Percentiles rank a stretch among this genome's conserved stretches.
phyloP scores from a whole-genome alignment of 23 red algal species.

The Pyropia haitanensis region DNA sequence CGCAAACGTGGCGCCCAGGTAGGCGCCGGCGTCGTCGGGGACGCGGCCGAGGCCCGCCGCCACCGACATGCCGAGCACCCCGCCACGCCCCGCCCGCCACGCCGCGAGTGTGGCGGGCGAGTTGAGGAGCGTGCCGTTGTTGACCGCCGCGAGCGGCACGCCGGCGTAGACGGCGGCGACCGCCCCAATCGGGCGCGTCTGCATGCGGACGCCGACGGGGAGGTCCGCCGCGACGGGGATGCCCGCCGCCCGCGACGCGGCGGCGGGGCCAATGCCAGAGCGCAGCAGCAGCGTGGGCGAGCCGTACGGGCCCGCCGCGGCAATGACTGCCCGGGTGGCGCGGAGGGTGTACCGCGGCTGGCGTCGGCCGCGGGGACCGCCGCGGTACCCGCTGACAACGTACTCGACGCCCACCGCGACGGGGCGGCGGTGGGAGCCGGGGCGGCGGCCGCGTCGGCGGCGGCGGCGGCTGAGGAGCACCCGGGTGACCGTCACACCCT shows the following conservation, averaged over 20 bases:
- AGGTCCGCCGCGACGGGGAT: constrained; percentile 20
- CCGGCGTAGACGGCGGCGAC: constrained; percentile 9
- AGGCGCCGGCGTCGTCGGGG: not conserved
- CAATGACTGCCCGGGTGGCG: constrained; percentile 24
- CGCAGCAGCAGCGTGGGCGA: constrained; percentile 50
- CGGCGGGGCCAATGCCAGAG: constrained; percentile 50
- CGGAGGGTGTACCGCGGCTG: not conserved
- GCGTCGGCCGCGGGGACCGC: not conserved
- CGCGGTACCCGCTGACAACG: not conserved
- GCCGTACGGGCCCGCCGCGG: constrained; percentile 46
- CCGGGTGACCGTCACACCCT: constrained; percentile 15
- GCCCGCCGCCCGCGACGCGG: constrained; percentile 8
- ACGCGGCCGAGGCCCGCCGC: constrained; percentile 2
- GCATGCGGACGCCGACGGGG: constrained; percentile 12
- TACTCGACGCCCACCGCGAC: too few species aligned
- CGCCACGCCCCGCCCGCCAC: constrained; percentile 12
- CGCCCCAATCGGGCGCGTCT: not conserved
- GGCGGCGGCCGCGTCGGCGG: not conserved
- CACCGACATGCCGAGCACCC: constrained; percentile 9
- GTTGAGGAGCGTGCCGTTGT: constrained; percentile 16
- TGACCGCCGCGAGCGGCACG: constrained; percentile 8
- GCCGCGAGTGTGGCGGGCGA: constrained; percentile 6
- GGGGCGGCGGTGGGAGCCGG: too few species aligned
- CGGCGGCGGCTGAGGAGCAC: constrained; percentile 6
- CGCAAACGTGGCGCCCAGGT: constrained; percentile 5